A percentile compares a stretch with the other conserved stretches of the same genome.
Conservation (phyloP, 768 basidiomycete species). For the Pisolithus tinctorius region DNA sequence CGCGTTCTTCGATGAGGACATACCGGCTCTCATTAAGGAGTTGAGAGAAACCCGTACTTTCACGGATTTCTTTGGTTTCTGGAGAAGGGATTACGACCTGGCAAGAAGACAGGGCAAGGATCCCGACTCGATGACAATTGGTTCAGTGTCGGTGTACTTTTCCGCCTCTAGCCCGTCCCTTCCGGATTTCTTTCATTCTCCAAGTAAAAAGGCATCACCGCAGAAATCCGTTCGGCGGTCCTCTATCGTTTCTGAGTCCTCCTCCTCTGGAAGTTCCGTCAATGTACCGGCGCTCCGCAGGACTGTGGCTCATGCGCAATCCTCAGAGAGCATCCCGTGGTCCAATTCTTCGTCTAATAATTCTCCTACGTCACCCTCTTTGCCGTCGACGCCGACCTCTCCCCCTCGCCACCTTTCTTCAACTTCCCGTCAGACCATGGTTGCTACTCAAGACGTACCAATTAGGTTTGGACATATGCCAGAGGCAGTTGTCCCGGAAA, state of each 20-base stretch:
- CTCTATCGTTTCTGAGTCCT: constrained; percentile 15
- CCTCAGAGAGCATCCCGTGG: constrained; percentile 1
- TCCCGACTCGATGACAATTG: constrained; percentile 41
- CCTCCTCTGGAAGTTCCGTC: constrained; percentile 19
- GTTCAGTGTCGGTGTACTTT: constrained; percentile 55
- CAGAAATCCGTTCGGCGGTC: constrained; percentile 1
- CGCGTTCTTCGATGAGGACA: constrained; percentile 49
- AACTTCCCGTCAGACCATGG: constrained; percentile 13
- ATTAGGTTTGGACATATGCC: constrained; percentile 26
- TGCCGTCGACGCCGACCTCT: constrained; percentile 16
- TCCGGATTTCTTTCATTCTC: constrained; percentile 6
- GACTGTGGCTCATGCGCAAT: background rate
- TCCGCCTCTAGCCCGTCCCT: constrained; percentile 28
- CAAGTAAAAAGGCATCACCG: constrained; percentile 6
- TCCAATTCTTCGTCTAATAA: constrained; percentile 16
- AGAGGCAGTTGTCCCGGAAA: constrained; percentile 10
- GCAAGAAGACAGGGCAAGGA: constrained; percentile 34
- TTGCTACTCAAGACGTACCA: constrained; percentile 18
- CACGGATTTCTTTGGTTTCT: constrained; percentile 73
- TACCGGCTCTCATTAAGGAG: constrained; percentile 62
- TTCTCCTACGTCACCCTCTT: constrained; percentile 22
- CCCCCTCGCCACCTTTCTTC: constrained; percentile 12
- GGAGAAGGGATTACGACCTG: constrained; percentile 66
- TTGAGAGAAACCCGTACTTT: constrained; percentile 51
- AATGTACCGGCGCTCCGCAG: constrained; percentile 5